phyloP scores from a whole-genome alignment of 495 filamentous ascomycete species.

The Penicillium samsonianum region DNA sequence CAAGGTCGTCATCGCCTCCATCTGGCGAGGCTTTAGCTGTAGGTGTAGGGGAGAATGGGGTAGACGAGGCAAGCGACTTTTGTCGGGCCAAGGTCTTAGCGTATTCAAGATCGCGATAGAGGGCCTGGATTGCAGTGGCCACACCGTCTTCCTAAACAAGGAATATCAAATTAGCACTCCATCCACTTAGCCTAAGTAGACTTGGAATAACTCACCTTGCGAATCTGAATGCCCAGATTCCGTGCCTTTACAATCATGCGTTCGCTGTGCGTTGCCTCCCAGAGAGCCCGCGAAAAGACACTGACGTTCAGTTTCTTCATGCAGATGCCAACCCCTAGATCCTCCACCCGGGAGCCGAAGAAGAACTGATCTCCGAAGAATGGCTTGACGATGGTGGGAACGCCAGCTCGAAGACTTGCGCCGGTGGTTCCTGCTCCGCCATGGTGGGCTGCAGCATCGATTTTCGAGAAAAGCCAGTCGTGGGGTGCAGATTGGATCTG shows the following conservation, averaged over 20 bases:
- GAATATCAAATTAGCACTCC: slow-evolving; percentile 6
- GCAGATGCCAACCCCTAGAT: slow-evolving; percentile 87
- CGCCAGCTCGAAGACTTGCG: slow-evolving; percentile 85
- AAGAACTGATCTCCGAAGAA: slow-evolving; percentile 99
- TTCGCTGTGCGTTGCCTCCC: slow-evolving; percentile 85
- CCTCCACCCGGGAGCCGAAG: slow-evolving; percentile 85
- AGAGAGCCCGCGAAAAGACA: slow-evolving; percentile 81
- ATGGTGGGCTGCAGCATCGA: slow-evolving; percentile 94
- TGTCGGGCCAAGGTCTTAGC: slow-evolving; percentile 83
- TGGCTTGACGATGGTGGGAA: slow-evolving; percentile 93
- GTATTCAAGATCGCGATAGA: slow-evolving; percentile 95
- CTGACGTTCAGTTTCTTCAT: slow-evolving; percentile 85
- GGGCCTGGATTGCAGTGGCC: slow-evolving; percentile 81
- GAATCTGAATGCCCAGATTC: slow-evolving; percentile 80
- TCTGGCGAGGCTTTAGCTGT: slow-evolving; percentile 37
- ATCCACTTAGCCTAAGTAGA: neutral
- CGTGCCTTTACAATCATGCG: slow-evolving; percentile 86
- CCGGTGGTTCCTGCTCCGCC: slow-evolving; percentile 95
- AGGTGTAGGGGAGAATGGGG: slow-evolving; percentile 44
- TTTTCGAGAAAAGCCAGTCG: slow-evolving; percentile 93
- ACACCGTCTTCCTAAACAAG: slow-evolving; percentile 78
- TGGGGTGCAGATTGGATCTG: slow-evolving; percentile 91
- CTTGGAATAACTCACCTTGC: slow-evolving; percentile 61
- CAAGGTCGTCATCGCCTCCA: slow-evolving; percentile 46
- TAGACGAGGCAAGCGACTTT: slow-evolving; percentile 45